A percentile compares a stretch with the other conserved stretches of the same genome.
phyloP scores from a whole-genome alignment of 495 filamentous ascomycete genomes.

The Cudoniella acicularis region DNA sequence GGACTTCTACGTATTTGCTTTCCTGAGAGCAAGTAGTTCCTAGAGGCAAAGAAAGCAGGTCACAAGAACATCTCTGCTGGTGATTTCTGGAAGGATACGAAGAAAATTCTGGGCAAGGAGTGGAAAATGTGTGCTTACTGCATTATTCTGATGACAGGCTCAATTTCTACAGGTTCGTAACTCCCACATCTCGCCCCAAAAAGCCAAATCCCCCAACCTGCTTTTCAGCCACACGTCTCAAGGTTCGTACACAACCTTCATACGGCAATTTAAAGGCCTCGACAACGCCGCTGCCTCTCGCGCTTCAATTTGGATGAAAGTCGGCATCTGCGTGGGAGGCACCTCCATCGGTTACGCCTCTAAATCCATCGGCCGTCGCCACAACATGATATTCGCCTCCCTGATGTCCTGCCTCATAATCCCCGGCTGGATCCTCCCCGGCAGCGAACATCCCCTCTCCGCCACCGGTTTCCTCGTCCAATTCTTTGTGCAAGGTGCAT shows the following conservation, averaged over 20 bases:
- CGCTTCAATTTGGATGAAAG: constrained; percentile 61
- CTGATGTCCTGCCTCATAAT: constrained; percentile 57
- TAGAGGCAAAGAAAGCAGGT: constrained; percentile 55
- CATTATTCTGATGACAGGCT: constrained; percentile 68
- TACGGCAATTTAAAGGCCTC: constrained; percentile 64
- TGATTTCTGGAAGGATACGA: constrained; percentile 59
- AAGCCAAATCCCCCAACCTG: neutral
- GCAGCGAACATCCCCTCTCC: constrained; percentile 51
- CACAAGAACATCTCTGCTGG: constrained; percentile 43
- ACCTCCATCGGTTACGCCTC: constrained; percentile 68
- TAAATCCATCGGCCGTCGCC: constrained; percentile 67
- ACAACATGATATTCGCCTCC: constrained; percentile 57
- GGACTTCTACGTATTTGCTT: constrained; percentile 62
- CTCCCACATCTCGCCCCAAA: neutral
- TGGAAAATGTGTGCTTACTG: constrained; percentile 72
- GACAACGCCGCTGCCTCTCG: constrained; percentile 55
- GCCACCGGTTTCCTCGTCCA: constrained; percentile 72
- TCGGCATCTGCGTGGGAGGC: constrained; percentile 69
- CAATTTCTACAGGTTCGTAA: constrained; percentile 26
- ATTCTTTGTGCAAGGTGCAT: constrained; percentile 75
- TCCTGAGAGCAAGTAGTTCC: constrained; percentile 68
- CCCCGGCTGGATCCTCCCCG: constrained; percentile 69
- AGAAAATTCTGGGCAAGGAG: constrained; percentile 58
- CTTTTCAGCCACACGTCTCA: constrained; percentile 11
- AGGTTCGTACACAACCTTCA: constrained; percentile 75